Conservation (phyloP, 2,329 filamentous ascomycete species). For the Penicillium sp. region DNA sequence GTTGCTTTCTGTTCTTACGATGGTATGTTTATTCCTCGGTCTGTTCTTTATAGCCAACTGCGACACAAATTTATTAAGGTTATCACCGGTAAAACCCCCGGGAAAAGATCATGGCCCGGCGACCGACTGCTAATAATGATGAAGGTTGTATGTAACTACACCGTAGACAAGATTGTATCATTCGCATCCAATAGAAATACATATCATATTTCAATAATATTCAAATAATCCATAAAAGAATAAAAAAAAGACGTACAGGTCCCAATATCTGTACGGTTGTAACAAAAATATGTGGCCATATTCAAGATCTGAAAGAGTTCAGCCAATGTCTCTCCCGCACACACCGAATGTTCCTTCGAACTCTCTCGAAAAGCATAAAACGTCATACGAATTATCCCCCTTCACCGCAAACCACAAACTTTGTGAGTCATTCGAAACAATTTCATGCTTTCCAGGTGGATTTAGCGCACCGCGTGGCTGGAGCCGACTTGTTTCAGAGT, state of each 20-base stretch:
- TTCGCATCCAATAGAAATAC: neutral
- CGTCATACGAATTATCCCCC: neutral
- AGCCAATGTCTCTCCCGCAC: no score
- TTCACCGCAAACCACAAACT: conserved; percentile 8
- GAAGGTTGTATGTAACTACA: neutral
- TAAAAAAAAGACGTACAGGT: no score
- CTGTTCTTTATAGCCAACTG: neutral
- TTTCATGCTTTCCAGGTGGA: conserved; percentile 17
- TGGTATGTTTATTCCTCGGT: no score
- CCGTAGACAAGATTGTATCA: neutral
- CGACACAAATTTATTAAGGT: neutral
- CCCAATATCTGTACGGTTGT: neutral
- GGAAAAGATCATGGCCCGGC: conserved; percentile 1
- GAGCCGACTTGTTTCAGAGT: conserved; percentile 21
- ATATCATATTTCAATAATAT: neutral
- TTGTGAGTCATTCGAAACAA: conserved; percentile 21
- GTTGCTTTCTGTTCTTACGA: neutral
- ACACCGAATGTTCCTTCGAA: conserved; percentile 3
- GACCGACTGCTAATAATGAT: neutral
- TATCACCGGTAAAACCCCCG: conserved; percentile 1
- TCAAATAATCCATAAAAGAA: no score
- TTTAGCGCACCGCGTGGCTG: conserved; percentile 24
- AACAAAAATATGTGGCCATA: neutral
- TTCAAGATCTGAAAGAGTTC: neutral
- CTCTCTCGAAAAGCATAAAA: conserved; percentile 1